Conservation (phyloP, 495 filamentous ascomycete genomes). For the Aspergillus olivimuriae region DNA sequence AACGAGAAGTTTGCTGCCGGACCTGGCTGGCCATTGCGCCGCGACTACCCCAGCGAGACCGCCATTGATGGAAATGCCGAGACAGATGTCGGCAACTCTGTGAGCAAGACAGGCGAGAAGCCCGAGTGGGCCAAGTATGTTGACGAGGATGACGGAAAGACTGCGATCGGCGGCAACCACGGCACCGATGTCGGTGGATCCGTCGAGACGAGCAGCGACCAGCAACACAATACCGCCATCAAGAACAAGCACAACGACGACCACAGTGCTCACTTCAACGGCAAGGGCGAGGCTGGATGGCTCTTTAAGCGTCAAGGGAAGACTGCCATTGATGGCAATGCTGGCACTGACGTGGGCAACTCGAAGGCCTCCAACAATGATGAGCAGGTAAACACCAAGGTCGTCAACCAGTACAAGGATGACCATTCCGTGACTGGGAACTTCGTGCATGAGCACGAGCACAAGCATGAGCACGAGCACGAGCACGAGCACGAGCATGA, state of each 20-base stretch:
- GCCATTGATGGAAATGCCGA: neutral
- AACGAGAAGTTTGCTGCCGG: neutral
- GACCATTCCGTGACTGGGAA: conserved; percentile 8
- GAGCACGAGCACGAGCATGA: too few species aligned
- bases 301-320: neutral
- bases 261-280: neutral
- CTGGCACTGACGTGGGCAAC: neutral
- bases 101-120: neutral
- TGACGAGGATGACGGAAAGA: neutral
- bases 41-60: neutral
- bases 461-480: too few species aligned
- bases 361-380: neutral
- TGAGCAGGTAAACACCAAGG: conserved; percentile 12
- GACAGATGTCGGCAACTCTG: neutral
- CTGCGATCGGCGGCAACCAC: neutral
- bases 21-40: too few species aligned
- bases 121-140: neutral
- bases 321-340: neutral
- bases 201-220: neutral
- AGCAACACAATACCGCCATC: neutral
- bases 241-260: neutral
- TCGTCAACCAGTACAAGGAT: conserved; percentile 1
- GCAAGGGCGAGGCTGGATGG: neutral
- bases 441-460: too few species aligned
- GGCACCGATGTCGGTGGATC: neutral